phyloP scores from a whole-genome alignment of 1,284 basidiomycete genomes.

The Sporisorium scitamineum region DNA sequence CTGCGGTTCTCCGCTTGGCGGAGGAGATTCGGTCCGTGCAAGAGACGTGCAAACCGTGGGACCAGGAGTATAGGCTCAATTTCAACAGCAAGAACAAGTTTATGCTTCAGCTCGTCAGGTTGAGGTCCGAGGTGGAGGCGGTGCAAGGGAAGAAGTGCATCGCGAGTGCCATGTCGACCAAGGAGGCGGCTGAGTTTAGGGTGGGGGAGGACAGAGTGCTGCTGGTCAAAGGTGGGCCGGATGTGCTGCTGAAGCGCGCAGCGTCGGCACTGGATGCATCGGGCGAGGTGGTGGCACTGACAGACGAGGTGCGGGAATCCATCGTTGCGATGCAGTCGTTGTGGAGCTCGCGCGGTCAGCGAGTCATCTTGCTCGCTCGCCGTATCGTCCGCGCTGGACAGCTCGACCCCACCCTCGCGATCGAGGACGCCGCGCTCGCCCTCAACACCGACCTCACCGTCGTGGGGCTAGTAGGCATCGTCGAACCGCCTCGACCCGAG shows the following conservation, averaged over 20 bases:
- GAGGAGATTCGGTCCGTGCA: slow-evolving; percentile 71
- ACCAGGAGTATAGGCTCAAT: slow-evolving; percentile 69
- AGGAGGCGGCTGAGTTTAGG: slow-evolving; percentile 66
- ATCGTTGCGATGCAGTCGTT: slow-evolving; percentile 33
- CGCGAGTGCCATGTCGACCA: slow-evolving; percentile 51
- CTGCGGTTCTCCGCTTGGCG: slow-evolving; percentile 75
- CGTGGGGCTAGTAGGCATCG: slow-evolving; percentile 76
- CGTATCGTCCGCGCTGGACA: slow-evolving; percentile 13
- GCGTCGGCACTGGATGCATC: slow-evolving; percentile 61
- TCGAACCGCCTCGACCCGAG: slow-evolving; percentile 76
- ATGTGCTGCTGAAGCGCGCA: slow-evolving; percentile 70
- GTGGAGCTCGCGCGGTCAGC: slow-evolving; percentile 75
- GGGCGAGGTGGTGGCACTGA: slow-evolving; percentile 27
- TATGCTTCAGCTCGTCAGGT: slow-evolving; percentile 72
- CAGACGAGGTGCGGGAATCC: slow-evolving; percentile 14
- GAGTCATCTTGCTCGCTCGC: slow-evolving; percentile 73
- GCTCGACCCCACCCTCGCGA: slow-evolving; percentile 70
- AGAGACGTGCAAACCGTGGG: slow-evolving; percentile 67
- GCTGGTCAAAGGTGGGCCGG: slow-evolving; percentile 58
- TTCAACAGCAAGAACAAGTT: slow-evolving; percentile 79
- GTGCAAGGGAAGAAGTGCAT: slow-evolving; percentile 1
- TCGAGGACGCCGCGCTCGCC: slow-evolving; percentile 65
- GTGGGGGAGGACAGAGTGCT: slow-evolving; percentile 31
- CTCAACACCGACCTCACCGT: slow-evolving; percentile 72
- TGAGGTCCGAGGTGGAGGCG: slow-evolving; percentile 8